Evolutionary conservation across 495 filamentous ascomycete genomes (phyloP).

Genomic region (Staphylotrichum tortipilum): DNA sequence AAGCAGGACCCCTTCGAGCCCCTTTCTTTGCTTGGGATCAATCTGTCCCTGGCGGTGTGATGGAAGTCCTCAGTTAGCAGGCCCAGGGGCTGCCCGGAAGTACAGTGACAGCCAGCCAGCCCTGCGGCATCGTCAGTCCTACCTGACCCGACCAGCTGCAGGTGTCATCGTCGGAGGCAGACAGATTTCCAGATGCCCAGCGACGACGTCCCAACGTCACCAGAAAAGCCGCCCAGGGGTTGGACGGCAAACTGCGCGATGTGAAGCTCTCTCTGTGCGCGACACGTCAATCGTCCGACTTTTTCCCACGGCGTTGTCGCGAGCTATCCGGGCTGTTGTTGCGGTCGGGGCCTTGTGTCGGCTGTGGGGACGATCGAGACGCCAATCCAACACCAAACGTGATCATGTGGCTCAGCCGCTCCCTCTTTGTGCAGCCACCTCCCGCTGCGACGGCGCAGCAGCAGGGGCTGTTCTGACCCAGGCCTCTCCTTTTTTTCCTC

Average conservation of each 20-base stretch:
- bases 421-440: background rate
- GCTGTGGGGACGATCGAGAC: background rate
- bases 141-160: background rate
- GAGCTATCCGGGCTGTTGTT: background rate
- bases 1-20: background rate
- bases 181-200: background rate
- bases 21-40: background rate
- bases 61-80: background rate
- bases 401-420: background rate
- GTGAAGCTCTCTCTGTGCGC: background rate
- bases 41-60: background rate
- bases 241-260: too few species aligned
- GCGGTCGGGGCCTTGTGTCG: slow-evolving; percentile 1
- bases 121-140: background rate
- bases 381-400: background rate
- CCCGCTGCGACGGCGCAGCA: background rate
- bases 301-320: too few species aligned
- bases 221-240: slow-evolving; percentile 2
- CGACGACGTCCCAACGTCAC: background rate
- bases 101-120: background rate
- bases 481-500: too few species aligned
- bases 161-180: background rate
- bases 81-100: background rate
- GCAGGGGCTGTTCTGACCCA: background rate
- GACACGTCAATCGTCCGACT: slow-evolving; percentile 3